A percentile compares a stretch with the other conserved stretches of the same genome.
Evolutionary conservation across 140 eudicot genomes (phyloP).

Genomic region (Flaveria floridana): DNA sequence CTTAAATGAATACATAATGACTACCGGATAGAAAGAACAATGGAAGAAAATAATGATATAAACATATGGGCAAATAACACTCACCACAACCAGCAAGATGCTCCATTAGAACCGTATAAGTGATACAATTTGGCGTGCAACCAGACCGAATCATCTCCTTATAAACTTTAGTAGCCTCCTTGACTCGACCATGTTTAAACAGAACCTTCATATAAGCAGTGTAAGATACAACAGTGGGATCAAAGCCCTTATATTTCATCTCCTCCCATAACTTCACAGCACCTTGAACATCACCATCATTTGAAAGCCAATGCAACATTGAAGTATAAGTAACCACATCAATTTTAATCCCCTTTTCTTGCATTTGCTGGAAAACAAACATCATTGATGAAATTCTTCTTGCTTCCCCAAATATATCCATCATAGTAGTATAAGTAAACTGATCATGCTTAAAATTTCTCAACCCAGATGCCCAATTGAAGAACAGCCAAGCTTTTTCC

Average conservation of each 20-base stretch:
- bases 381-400: slow-evolving; percentile 75
- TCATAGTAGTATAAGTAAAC: slow-evolving; percentile 83
- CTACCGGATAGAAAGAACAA: not conserved
- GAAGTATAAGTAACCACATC: slow-evolving; percentile 84
- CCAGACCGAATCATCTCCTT: slow-evolving; percentile 78
- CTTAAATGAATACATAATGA: not conserved
- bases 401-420: slow-evolving; percentile 96
- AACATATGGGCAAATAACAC: slow-evolving; percentile 25
- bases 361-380: slow-evolving; percentile 68
- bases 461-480: slow-evolving; percentile 66
- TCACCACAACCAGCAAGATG: slow-evolving; percentile 85
- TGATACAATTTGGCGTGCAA: slow-evolving; percentile 64
- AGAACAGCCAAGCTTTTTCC: slow-evolving; percentile 89
- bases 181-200: slow-evolving; percentile 59
- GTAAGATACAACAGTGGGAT: slow-evolving; percentile 75
- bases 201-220: slow-evolving; percentile 87
- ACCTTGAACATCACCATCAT: slow-evolving; percentile 80
- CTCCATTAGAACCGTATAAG: slow-evolving; percentile 78
- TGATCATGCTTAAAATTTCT: slow-evolving; percentile 75
- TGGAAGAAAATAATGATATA: not conserved
- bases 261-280: slow-evolving; percentile 69
- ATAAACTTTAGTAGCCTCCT: slow-evolving; percentile 63
- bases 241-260: slow-evolving; percentile 59
- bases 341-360: slow-evolving; percentile 68
- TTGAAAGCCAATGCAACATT: slow-evolving; percentile 77